Percentiles rank a stretch among this genome's conserved stretches.
These are phyloP conservation scores for Urtica urens DNA, from an alignment of 306 rosid genomes.

Conservation along the genomic window DNA sequence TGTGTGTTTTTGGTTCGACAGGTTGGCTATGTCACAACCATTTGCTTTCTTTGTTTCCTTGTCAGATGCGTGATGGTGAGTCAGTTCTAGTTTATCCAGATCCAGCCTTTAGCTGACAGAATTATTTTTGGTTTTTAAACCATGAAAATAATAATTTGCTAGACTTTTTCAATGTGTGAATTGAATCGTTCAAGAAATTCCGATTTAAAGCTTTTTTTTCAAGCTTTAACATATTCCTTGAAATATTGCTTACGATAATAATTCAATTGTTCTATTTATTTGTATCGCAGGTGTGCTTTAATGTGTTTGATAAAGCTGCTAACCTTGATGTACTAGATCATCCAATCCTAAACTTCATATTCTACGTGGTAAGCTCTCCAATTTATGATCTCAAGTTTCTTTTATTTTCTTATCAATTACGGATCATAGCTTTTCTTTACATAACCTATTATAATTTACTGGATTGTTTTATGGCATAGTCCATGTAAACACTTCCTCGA, in stretches of 20 bases:
- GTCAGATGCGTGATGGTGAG: constrained; percentile 92
- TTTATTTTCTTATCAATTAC: neutral
- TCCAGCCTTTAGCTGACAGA: neutral
- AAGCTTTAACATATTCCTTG: neutral
- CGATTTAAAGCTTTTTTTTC: neutral
- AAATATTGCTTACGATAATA: neutral
- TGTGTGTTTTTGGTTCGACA: constrained; percentile 19
- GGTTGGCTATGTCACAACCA: constrained; percentile 98
- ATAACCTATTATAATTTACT: too few species aligned
- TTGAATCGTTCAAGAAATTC: too few species aligned
- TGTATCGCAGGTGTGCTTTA: constrained; percentile 63
- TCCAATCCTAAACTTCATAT: constrained; percentile 76
- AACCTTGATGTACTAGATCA: constrained; percentile 89
- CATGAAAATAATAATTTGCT: too few species aligned
- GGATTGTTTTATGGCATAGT: too few species aligned
- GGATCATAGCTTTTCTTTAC: neutral
- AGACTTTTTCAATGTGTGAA: too few species aligned
- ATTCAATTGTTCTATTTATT: constrained; percentile 3
- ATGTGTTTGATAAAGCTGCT: constrained; percentile 72
- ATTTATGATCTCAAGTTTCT: constrained; percentile 12
- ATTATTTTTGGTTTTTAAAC: constrained; percentile 11
- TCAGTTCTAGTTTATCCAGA: constrained; percentile 9
- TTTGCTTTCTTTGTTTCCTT: constrained; percentile 91
- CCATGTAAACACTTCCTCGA: too few species aligned
- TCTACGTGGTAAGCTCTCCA: constrained; percentile 60